phyloP scores from a whole-genome alignment of 208 protist species.

The Trichomonas gallinae region DNA sequence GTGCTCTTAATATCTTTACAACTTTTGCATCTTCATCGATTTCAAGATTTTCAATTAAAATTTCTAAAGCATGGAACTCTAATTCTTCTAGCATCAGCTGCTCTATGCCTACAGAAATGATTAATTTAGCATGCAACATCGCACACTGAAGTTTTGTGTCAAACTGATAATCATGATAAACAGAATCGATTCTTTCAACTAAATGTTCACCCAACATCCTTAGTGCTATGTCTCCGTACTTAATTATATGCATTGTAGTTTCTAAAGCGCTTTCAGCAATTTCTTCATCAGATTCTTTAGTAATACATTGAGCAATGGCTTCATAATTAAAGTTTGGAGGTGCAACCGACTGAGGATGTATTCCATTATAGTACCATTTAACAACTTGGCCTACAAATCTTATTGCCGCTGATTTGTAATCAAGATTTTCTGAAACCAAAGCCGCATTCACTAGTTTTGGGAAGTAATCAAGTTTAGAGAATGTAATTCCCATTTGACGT shows the following conservation, averaged over 20 bases:
- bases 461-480: not conserved
- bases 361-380: not conserved
- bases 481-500: not conserved
- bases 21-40: not conserved
- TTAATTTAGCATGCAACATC: not conserved
- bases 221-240: not conserved
- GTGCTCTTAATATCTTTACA: not conserved
- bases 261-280: not conserved
- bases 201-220: not conserved
- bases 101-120: not conserved
- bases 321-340: not conserved
- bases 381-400: not conserved
- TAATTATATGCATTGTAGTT: not conserved
- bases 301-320: not conserved
- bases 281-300: not conserved
- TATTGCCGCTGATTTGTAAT: not conserved
- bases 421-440: not conserved
- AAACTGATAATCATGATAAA: not conserved
- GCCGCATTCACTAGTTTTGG: not conserved
- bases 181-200: not conserved
- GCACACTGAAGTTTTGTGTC: not conserved
- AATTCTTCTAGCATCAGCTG: not conserved
- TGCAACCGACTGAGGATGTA: not conserved
- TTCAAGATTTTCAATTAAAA: not conserved
- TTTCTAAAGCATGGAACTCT: not conserved